phyloP scores from a whole-genome alignment of 306 rosid genomes.

The Rosa lucieae region DNA sequence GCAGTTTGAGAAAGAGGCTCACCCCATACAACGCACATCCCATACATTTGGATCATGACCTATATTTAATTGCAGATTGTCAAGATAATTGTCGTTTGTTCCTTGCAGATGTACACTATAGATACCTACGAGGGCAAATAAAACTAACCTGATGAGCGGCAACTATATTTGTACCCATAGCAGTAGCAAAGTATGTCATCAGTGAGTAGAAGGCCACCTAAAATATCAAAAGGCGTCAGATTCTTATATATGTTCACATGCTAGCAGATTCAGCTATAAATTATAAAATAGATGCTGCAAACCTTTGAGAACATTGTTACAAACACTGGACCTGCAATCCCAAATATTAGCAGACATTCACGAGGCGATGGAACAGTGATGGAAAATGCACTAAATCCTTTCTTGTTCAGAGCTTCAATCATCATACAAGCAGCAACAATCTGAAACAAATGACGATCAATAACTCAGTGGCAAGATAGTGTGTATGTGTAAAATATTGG shows the following conservation, averaged over 20 bases:
- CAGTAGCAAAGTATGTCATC: conserved; percentile 69
- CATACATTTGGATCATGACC: conserved; percentile 86
- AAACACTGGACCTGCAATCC: conserved; percentile 81
- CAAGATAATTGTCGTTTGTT: background rate
- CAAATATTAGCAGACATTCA: conserved; percentile 56
- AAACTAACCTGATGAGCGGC: conserved; percentile 91
- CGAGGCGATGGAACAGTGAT: conserved; percentile 63
- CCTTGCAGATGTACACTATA: background rate
- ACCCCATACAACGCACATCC: conserved; percentile 85
- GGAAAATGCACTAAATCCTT: conserved; percentile 71
- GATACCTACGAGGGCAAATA: background rate
- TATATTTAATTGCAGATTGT: conserved; percentile 27
- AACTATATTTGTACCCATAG: conserved; percentile 80
- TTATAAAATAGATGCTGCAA: conserved; percentile 11
- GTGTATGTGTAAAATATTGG: background rate
- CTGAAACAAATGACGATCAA: conserved; percentile 3
- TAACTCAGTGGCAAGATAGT: conserved; percentile 12
- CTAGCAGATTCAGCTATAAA: background rate
- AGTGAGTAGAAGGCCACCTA: conserved; percentile 83
- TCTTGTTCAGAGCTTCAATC: conserved; percentile 64
- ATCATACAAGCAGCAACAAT: conserved; percentile 89
- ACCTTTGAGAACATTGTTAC: conserved; percentile 85
- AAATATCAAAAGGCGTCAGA: conserved; percentile 14
- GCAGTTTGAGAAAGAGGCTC: conserved; percentile 98
- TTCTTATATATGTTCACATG: background rate